Conservation (phyloP, 148 eudicot species). For the Cornus florida region DNA sequence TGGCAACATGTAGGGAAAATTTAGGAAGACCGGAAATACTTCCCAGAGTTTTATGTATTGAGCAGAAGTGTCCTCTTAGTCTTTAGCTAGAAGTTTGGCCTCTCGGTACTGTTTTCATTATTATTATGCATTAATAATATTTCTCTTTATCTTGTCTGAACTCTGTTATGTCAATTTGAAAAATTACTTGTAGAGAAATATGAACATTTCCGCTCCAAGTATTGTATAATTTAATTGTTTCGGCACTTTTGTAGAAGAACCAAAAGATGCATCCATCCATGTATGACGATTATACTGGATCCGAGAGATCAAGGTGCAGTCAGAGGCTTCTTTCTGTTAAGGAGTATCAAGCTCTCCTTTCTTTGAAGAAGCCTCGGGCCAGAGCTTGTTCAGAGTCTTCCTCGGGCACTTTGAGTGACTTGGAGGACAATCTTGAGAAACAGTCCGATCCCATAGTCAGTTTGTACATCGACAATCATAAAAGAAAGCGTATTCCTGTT, state of each 20-base stretch:
- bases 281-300: constrained; percentile 52
- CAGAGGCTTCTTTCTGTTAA: constrained; percentile 44
- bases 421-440: constrained; percentile 9
- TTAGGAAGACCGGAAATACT: too few species aligned
- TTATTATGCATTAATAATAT: neutral
- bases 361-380: constrained; percentile 23
- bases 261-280: constrained; percentile 78
- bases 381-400: constrained; percentile 26
- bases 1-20: too few species aligned
- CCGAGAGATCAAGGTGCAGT: constrained; percentile 56
- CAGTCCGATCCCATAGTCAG: constrained; percentile 11
- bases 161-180: neutral
- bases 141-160: neutral
- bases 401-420: constrained; percentile 26
- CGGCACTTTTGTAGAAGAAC: constrained; percentile 48
- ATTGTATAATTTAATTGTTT: neutral
- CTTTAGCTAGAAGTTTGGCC: too few species aligned
- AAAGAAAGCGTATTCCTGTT: constrained; percentile 50
- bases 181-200: neutral
- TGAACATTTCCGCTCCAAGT: neutral
- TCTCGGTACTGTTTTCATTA: too few species aligned
- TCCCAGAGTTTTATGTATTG: neutral
- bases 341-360: constrained; percentile 12
- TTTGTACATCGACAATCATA: constrained; percentile 26
- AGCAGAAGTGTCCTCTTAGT: too few species aligned